Evolutionary conservation across 2,329 filamentous ascomycete genomes (phyloP), one percentile per base, ranked within the genome.

Genomic region (Pseudocercospora fijiensis): DNA sequence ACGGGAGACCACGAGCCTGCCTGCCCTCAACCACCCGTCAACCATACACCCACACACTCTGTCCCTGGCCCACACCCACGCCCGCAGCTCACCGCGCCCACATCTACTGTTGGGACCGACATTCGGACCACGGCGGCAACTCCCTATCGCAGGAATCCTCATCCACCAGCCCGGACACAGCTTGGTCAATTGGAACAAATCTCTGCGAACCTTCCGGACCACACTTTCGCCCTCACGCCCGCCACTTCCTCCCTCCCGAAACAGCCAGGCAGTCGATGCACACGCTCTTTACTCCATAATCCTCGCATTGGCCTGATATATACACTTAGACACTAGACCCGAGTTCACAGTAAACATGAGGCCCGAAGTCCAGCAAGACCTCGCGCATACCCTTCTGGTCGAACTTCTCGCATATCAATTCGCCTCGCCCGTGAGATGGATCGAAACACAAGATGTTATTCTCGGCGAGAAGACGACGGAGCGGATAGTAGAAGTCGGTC

Each of bases 331-430:
- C 58, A 64, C 66, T 63, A 67, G 60, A 66, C 67, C 69, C 11
- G 24, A 27, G 28, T 3, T 13, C 2, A 28, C 49, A n/a, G 65
- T 67, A 62, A 70, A 24, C 74, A 98, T 98, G 94, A 91, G 91
- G 84, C 95, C 95, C 79, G 95, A 99, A 87, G 85, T 98, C 80
- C 94, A 99, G 88, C 95, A 99, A 82, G 95, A 99, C 85, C 91
- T 99, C 80, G 90, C 95, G 76, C 94, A 99, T 81, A 98, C 94
- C 72, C 87, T 99, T 81, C 90, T 99, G 77, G 91, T 99, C 71
- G 95, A 99, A 88, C 91, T 99, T 69, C 88, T 99, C 72, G 95
- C 95, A 83, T 99, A 98, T 81, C 95, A 99, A 79, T 99, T 99
- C 80, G 95, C 95, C 74, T 98, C 94, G 60, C 95, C 95, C 57